Conservation (phyloP, 768 basidiomycete genomes). For the Chalciporus chontae region DNA sequence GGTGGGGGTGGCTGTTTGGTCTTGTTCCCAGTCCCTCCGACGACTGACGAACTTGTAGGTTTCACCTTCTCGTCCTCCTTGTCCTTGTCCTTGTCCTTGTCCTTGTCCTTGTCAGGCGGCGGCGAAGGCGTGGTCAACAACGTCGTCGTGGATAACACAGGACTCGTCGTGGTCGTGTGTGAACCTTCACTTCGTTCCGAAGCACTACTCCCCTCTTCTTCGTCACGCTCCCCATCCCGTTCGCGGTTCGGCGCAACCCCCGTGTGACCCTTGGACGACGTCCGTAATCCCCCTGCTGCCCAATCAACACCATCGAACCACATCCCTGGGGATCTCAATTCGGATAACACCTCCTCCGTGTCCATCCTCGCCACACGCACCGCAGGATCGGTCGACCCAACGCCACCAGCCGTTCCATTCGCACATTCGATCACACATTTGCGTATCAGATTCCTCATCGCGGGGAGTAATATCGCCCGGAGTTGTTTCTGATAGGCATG, state of each 20-base stretch:
- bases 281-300: constrained; percentile 29
- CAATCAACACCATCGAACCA: constrained; percentile 79
- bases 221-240: constrained; percentile 35
- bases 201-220: constrained; percentile 45
- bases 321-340: constrained; percentile 52
- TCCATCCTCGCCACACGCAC: constrained; percentile 52
- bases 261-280: neutral
- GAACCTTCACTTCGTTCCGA: constrained; percentile 51
- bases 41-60: constrained; percentile 20
- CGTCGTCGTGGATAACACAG: constrained; percentile 70
- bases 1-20: constrained; percentile 22
- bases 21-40: constrained; percentile 8
- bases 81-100: too few relatives aligned
- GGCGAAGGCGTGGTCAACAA: constrained; percentile 78
- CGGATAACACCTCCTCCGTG: constrained; percentile 55
- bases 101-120: constrained; percentile 45
- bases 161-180: constrained; percentile 69
- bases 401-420: constrained; percentile 17
- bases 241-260: neutral
- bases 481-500: constrained; percentile 57
- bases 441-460: constrained; percentile 67
- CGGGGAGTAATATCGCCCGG: constrained; percentile 55
- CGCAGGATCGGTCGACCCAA: constrained; percentile 47
- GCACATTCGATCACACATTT: constrained; percentile 62
- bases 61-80: constrained; percentile 23